Conservation (phyloP, 106 monocot genomes). For the Allium cepa region DNA sequence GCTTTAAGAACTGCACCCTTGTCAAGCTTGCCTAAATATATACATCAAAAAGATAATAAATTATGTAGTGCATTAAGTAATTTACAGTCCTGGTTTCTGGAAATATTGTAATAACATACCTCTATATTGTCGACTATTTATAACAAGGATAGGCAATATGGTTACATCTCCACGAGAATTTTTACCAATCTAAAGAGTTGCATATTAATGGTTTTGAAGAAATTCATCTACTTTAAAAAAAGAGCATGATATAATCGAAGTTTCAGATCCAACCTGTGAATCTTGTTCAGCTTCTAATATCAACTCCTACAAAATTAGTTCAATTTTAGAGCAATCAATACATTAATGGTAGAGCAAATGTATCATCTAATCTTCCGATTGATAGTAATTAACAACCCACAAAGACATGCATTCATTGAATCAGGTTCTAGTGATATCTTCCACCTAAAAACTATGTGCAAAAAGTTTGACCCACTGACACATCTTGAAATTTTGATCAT, state of each 20-base stretch:
- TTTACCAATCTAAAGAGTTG: slow-evolving; percentile 40
- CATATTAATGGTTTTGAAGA: too few relatives aligned
- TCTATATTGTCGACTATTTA: slow-evolving; percentile 59
- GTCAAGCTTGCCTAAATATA: slow-evolving; percentile 39
- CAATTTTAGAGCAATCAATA: background rate
- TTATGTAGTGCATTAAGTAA: too few relatives aligned
- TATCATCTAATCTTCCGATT: too few relatives aligned
- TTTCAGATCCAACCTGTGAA: slow-evolving; percentile 30
- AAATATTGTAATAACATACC: slow-evolving; percentile 10
- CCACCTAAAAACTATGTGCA: too few relatives aligned
- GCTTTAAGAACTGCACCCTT: slow-evolving; percentile 56
- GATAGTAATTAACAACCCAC: too few relatives aligned
- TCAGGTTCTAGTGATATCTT: too few relatives aligned
- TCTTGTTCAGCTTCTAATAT: slow-evolving; percentile 53
- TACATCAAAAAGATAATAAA: slow-evolving; percentile 1
- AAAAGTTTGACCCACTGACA: too few relatives aligned
- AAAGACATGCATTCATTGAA: too few relatives aligned
- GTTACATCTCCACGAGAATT: slow-evolving; percentile 54
- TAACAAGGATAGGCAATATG: slow-evolving; percentile 56
- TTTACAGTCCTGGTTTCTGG: too few relatives aligned
- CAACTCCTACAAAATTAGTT: slow-evolving; percentile 25
- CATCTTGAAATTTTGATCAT: too few relatives aligned
- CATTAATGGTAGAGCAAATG: background rate
- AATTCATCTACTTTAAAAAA: background rate
- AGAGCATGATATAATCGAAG: background rate